Conservation (phyloP, 108 stramenopile species). For the Conticribra weissflogii region DNA sequence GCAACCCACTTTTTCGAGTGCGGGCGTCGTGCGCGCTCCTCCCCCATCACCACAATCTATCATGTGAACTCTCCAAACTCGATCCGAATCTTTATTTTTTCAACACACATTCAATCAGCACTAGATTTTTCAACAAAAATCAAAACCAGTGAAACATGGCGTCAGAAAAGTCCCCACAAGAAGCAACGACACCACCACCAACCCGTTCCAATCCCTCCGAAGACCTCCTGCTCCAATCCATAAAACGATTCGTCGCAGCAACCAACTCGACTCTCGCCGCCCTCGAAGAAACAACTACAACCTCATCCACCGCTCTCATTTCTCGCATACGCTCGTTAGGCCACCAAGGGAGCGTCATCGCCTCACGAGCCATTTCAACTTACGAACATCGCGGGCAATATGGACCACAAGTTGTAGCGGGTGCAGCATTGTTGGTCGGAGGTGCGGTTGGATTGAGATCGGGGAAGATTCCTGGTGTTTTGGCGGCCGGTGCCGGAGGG, state of each 20-base stretch:
- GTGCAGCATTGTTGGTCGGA: constrained; percentile 35
- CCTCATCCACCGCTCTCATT: constrained; percentile 22
- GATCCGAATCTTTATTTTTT: no score
- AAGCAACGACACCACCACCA: no score
- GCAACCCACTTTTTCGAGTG: no score
- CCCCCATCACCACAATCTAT: no score
- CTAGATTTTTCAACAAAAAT: no score
- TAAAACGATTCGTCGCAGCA: constrained; percentile 9
- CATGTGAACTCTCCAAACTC: no score
- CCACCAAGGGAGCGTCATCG: constrained; percentile 18
- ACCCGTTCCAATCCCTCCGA: not conserved
- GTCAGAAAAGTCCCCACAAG: no score
- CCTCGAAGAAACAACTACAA: constrained; percentile 31
- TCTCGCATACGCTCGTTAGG: constrained; percentile 28
- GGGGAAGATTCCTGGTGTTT: constrained; percentile 41
- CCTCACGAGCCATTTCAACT: constrained; percentile 16
- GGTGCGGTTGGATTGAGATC: constrained; percentile 33
- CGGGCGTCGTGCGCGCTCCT: no score
- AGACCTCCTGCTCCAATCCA: constrained; percentile 33
- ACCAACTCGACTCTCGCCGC: constrained; percentile 43
- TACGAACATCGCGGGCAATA: constrained; percentile 45
- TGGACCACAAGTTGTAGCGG: constrained; percentile 42
- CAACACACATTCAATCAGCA: no score
- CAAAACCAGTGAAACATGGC: no score
- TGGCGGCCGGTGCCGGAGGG: constrained; percentile 31